A percentile compares a stretch with the other conserved stretches of the same genome.
phyloP scores from a whole-genome alignment of 179 eudicot genomes.

The Spinacia oleracea region DNA sequence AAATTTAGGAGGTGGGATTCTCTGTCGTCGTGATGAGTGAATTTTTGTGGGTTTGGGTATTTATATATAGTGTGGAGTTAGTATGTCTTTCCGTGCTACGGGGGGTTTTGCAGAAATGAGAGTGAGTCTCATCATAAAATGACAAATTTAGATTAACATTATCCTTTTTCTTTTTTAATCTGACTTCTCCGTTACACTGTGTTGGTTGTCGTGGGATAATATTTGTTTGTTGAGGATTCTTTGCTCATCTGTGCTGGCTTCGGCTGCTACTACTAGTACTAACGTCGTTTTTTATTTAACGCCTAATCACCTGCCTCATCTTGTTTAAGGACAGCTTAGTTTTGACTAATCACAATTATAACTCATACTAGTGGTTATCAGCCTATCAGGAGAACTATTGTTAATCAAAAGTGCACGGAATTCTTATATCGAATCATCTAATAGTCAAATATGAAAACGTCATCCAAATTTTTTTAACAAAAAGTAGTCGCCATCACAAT shows the following conservation, averaged over 20 bases:
- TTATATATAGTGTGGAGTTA: not conserved
- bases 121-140: not conserved
- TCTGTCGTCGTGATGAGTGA: conserved; percentile 12
- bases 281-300: no score
- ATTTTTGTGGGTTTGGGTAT: not conserved
- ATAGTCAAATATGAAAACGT: no score
- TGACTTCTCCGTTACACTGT: not conserved
- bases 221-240: conserved; percentile 31
- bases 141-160: conserved; percentile 13
- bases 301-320: conserved; percentile 12
- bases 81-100: not conserved
- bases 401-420: not conserved
- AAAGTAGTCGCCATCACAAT: no score
- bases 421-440: not conserved
- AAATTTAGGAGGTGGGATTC: not conserved
- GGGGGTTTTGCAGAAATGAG: not conserved
- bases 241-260: conserved; percentile 22
- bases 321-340: not conserved
- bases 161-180: not conserved
- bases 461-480: no score
- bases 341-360: not conserved
- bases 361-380: not conserved
- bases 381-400: not conserved
- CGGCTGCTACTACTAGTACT: no score
- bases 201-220: not conserved